A percentile compares a stretch with the other conserved stretches of the same genome.
These are phyloP conservation scores for Dacryopinax spathularia DNA, from an alignment of 768 basidiomycete species.

Conservation along the genomic window DNA sequence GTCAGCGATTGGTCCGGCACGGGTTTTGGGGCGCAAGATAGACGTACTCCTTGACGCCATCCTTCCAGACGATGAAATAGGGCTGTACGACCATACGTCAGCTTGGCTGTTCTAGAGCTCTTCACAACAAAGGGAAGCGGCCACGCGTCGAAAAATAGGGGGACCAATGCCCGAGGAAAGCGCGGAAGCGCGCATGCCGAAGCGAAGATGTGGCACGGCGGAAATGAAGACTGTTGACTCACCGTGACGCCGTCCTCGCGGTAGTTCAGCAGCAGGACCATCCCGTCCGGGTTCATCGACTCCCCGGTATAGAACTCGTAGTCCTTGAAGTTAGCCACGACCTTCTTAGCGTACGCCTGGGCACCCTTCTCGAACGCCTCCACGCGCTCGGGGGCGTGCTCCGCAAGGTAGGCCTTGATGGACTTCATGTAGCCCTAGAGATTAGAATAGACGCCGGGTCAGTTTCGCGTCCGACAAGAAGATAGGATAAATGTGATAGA, in stretches of 20 bases:
- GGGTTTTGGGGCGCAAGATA: no score
- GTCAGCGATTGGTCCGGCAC: no score
- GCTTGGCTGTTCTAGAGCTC: neutral
- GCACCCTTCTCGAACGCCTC: conserved; percentile 73
- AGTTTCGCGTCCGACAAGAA: neutral
- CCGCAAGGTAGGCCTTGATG: conserved; percentile 51
- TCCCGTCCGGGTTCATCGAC: conserved; percentile 71
- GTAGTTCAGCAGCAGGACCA: conserved; percentile 92
- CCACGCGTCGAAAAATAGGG: no score
- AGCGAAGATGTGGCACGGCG: neutral
- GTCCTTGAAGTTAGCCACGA: conserved; percentile 80
- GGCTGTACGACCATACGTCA: conserved; percentile 31
- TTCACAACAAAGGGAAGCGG: neutral
- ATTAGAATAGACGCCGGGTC: no score
- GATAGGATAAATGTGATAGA: neutral
- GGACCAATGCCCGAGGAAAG: conserved; percentile 61
- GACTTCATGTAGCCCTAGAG: conserved; percentile 96
- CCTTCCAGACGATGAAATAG: conserved; percentile 91
- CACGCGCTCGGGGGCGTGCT: conserved; percentile 45
- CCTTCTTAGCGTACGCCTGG: conserved; percentile 64
- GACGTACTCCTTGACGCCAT: conserved; percentile 58
- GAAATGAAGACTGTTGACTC: conserved; percentile 19
- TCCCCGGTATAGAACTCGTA: conserved; percentile 59
- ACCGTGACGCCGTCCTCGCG: conserved; percentile 40
- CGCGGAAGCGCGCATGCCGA: conserved; percentile 47